These are phyloP conservation scores for Phytophthora parvispora DNA, from an alignment of 352 stramenopile species.

Conservation along the genomic window DNA sequence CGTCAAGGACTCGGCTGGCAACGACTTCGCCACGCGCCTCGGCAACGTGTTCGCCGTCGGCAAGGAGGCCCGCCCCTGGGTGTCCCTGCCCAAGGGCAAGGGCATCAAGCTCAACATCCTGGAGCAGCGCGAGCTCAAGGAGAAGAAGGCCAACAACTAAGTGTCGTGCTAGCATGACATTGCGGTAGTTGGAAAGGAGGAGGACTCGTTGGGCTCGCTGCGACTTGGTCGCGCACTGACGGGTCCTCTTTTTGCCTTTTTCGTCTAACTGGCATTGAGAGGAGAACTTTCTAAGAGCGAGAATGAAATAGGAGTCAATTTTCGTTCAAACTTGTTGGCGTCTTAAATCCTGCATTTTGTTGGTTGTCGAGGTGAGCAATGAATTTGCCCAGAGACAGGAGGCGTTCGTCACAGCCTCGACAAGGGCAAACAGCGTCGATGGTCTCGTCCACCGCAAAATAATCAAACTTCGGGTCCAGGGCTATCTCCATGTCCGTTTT, in stretches of 20 bases:
- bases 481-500: conserved; percentile 6
- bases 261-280: conserved; percentile 27
- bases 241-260: conserved; percentile 3
- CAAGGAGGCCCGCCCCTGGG: conserved; percentile 91
- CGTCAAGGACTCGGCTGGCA: conserved; percentile 98
- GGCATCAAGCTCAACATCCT: conserved; percentile 99
- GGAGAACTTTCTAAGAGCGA: conserved; percentile 48
- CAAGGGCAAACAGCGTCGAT: not conserved
- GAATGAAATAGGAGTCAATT: conserved; percentile 43
- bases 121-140: conserved; percentile 92
- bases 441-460: not conserved
- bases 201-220: conserved; percentile 22
- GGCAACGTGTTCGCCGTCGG: conserved; percentile 99
- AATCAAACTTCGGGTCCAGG: not conserved
- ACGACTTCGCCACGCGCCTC: conserved; percentile 98
- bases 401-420: not conserved
- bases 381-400: not conserved
- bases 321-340: conserved; percentile 15
- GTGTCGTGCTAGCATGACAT: conserved; percentile 13
- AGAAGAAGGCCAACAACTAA: conserved; percentile 86
- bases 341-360: not conserved
- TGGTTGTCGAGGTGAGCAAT: not conserved
- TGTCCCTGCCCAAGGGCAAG: conserved; percentile 98
- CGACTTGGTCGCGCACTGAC: conserved; percentile 22
- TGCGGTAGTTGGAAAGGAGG: conserved; percentile 16